Evolutionary conservation across 257 asterid species (phyloP), one percentile per base, ranked within the genome.

Genomic region (Fraxinus americana): DNA sequence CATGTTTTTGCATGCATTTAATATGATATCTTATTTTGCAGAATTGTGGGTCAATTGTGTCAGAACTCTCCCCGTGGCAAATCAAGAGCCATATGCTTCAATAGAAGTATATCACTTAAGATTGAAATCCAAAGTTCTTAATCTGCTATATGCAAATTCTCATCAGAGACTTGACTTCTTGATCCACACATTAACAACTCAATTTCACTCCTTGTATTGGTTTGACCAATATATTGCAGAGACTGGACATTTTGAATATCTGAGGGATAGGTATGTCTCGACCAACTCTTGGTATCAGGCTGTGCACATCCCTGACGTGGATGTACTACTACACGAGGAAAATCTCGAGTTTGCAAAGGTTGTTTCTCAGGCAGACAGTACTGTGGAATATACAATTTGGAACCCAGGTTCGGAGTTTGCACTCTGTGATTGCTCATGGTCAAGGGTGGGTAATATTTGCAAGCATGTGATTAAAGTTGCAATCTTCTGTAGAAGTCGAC

Each of bases 331-430:
- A 38, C 87, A 86, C 21, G 90, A 76, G 82, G 87, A 88, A 39
- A 84, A 86, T 74, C 88, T 86, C 43, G 80, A 78, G 74, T 77
- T 86, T 54, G 92, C 90, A 30, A 88, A 84, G 81, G 87, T 88
- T 48, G 78, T 84, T 69, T 86, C 90, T 72, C 92, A 81, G 82
- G 85, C 76, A 67, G 87, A 88, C 79, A 84, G 69, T 75, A 86
- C 61, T 41, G 43, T 84, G 70, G 82, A 69, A n/a, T 84, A 84
- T 61, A 84, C 87, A 29, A 45, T 84, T 76, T 86, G 88, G 90
- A 88, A 88, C 74, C 90, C 90, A 5, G 90, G 92, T 79, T 84
- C 85, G 1, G 92, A 88, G 73, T 88, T 88, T 29, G 86, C 86
- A 65, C 52, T 86, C 14, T 88, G 92, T 80, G 89, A 88, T 75